phyloP scores from a whole-genome alignment of 345 rosid species.

The Murraya paniculata region DNA sequence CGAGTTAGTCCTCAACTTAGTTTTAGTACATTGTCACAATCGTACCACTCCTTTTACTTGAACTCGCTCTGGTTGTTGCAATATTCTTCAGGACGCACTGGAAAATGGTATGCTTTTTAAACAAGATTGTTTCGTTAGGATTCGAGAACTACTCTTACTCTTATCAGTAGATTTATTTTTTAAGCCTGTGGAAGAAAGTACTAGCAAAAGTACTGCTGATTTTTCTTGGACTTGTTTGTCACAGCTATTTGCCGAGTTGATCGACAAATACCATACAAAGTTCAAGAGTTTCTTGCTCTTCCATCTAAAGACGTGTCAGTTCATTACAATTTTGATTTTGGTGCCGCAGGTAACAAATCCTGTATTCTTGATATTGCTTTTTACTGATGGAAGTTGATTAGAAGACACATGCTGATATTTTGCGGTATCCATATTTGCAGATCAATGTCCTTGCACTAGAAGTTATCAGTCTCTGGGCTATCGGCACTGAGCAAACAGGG shows the following conservation, averaged over 20 bases:
- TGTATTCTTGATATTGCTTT: neutral
- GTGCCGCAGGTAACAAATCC: slow-evolving; percentile 41
- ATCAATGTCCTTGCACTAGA: slow-evolving; percentile 29
- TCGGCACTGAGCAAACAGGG: slow-evolving; percentile 26
- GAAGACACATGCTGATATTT: neutral
- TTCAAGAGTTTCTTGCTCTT: slow-evolving; percentile 31
- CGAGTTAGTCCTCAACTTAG: slow-evolving; percentile 27
- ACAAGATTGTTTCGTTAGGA: neutral
- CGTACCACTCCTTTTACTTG: slow-evolving; percentile 35
- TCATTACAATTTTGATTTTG: slow-evolving; percentile 24
- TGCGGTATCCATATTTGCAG: slow-evolving; percentile 24
- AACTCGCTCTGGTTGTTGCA: slow-evolving; percentile 32
- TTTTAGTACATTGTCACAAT: slow-evolving; percentile 38
- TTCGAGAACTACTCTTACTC: neutral
- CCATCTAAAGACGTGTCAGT: slow-evolving; percentile 35
- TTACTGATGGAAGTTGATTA: neutral
- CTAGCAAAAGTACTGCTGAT: neutral
- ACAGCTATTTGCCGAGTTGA: slow-evolving; percentile 34
- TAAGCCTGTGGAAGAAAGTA: neutral
- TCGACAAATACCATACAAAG: slow-evolving; percentile 12
- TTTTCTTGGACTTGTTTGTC: neutral
- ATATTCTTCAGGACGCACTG: slow-evolving; percentile 49
- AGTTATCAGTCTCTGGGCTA: slow-evolving; percentile 28
- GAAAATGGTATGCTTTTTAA: slow-evolving; percentile 39
- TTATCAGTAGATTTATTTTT: neutral